Evolutionary conservation across 805 yeast species (phyloP).

Genomic region (Starmerella tilneyi): DNA sequence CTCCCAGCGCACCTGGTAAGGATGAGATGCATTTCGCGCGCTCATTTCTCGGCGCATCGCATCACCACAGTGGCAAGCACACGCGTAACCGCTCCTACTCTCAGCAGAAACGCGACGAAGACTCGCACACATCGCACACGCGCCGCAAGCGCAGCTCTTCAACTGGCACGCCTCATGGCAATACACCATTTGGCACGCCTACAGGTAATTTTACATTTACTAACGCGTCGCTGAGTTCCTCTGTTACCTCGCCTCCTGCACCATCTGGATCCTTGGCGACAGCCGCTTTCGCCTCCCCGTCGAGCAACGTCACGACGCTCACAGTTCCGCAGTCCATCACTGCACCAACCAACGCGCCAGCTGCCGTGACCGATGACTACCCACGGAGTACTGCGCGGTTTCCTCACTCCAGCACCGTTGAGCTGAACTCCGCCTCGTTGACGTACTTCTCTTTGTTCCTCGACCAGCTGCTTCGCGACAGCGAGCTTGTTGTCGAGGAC

Average conservation of each 20-base stretch:
- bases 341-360: background rate
- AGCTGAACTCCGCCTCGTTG: conserved; percentile 30
- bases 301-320: background rate
- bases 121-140: background rate
- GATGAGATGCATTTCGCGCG: conserved; percentile 7
- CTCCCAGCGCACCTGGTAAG: background rate
- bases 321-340: background rate
- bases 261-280: too few species aligned
- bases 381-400: conserved; percentile 17
- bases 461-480: conserved; percentile 29
- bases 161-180: too few species aligned
- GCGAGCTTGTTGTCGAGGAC: conserved; percentile 33
- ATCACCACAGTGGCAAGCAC: conserved; percentile 1
- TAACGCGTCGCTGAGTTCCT: background rate
- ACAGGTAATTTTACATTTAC: background rate
- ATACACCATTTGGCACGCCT: conserved; percentile 2
- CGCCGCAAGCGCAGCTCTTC: conserved; percentile 6
- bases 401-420: conserved; percentile 22
- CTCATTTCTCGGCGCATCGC: conserved; percentile 10
- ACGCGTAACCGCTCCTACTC: background rate
- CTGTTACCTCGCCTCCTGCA: background rate
- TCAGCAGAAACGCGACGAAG: conserved; percentile 4
- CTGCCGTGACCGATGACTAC: conserved; percentile 4
- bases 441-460: conserved; percentile 28
- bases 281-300: too few species aligned